phyloP scores from a whole-genome alignment of 345 rosid species.

The Mallotus nudiflorus region DNA sequence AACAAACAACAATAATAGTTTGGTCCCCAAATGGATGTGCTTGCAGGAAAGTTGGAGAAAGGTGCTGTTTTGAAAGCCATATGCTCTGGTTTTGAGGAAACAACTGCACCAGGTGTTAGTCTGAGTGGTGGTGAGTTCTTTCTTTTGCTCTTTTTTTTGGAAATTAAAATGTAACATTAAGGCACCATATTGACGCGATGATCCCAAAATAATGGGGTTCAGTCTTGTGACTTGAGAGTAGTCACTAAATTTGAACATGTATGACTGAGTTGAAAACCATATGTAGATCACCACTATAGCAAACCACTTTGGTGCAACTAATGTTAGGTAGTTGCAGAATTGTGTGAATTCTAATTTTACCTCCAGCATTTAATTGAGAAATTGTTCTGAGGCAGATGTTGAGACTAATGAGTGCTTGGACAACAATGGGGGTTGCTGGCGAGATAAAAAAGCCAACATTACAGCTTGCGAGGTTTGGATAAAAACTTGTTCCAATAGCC shows the following conservation, averaged over 20 bases:
- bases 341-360: not conserved
- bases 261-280: not conserved
- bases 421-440: too few relatives aligned
- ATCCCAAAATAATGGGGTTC: not conserved
- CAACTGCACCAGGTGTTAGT: conserved; percentile 93
- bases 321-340: not conserved
- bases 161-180: not conserved
- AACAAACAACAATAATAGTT: not conserved
- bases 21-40: conserved; percentile 7
- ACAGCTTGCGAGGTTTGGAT: too few relatives aligned
- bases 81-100: conserved; percentile 95
- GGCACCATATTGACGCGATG: not conserved
- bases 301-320: conserved; percentile 10
- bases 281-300: not conserved
- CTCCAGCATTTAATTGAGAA: conserved; percentile 11
- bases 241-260: not conserved
- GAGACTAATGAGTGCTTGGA: conserved; percentile 97
- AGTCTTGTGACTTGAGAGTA: conserved; percentile 4
- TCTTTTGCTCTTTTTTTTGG: too few relatives aligned
- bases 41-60: conserved; percentile 85
- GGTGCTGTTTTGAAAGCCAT: conserved; percentile 93
- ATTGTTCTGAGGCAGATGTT: conserved; percentile 53
- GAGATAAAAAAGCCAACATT: conserved; percentile 67
- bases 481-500: too few relatives aligned
- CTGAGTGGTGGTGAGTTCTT: conserved; percentile 70